A percentile compares a stretch with the other conserved stretches of the same genome.
Conservation (phyloP, 2,329 filamentous ascomycete genomes). For the Eutypella sp. region DNA sequence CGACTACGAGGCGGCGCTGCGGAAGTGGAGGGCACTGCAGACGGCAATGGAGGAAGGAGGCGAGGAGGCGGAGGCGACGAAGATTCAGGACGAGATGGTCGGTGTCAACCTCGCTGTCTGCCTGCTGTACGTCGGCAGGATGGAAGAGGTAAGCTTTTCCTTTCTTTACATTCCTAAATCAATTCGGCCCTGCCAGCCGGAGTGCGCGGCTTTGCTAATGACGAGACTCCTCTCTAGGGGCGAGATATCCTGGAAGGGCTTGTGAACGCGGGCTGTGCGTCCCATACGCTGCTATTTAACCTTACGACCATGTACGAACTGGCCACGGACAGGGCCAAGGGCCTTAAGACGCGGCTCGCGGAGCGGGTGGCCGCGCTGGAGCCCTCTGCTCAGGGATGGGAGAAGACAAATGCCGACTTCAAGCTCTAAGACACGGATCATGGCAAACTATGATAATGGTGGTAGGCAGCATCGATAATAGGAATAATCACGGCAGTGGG, state of each 20-base stretch:
- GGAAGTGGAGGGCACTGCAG: conserved; percentile 53
- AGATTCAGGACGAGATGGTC: conserved; percentile 63
- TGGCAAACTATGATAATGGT: neutral
- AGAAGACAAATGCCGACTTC: conserved; percentile 68
- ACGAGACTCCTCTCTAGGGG: conserved; percentile 46
- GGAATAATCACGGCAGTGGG: conserved; percentile 4
- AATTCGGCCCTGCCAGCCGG: conserved; percentile 10
- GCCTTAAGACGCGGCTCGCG: conserved; percentile 65
- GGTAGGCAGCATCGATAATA: conserved; percentile 6
- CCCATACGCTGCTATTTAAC: conserved; percentile 82
- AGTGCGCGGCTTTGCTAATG: neutral
- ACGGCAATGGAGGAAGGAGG: conserved; percentile 37
- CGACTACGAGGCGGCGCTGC: conserved; percentile 59
- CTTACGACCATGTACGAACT: conserved; percentile 88
- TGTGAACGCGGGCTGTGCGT: conserved; percentile 58
- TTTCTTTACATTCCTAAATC: conserved; percentile 1
- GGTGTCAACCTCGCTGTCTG: conserved; percentile 81
- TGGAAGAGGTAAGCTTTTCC: conserved; percentile 55
- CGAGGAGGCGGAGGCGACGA: too few relatives aligned
- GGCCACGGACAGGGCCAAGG: conserved; percentile 70
- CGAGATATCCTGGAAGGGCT: conserved; percentile 62
- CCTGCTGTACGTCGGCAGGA: conserved; percentile 72
- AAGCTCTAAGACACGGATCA: conserved; percentile 53
- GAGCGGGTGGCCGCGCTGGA: conserved; percentile 61
- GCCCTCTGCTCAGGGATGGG: conserved; percentile 57